These are phyloP conservation scores for Fusarium nisikadoi DNA, from an alignment of 2,329 filamentous ascomycete species.

Conservation along the genomic window DNA sequence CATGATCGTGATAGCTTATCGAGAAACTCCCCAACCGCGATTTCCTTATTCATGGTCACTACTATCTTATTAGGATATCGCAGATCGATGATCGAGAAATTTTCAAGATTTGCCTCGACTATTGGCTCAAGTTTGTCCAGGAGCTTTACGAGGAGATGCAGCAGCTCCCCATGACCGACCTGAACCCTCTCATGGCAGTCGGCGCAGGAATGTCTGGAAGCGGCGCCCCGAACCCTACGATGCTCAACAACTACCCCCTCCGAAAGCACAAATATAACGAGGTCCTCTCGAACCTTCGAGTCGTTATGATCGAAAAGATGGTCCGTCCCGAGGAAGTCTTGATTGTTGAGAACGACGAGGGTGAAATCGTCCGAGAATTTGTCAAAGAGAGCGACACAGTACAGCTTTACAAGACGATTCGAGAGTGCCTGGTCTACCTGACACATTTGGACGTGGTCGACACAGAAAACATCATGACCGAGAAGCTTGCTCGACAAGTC, in stretches of 20 bases:
- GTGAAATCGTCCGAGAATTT: constrained; percentile 98
- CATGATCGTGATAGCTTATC: constrained; percentile 70
- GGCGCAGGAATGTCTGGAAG: constrained; percentile 77
- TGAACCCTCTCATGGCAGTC: constrained; percentile 89
- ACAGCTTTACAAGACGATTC: constrained; percentile 98
- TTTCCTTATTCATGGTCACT: constrained; percentile 94
- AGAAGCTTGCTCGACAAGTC: constrained; percentile 94
- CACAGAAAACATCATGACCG: constrained; percentile 99
- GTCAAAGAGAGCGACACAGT: constrained; percentile 99
- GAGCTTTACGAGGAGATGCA: constrained; percentile 99
- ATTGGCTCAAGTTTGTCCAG: constrained; percentile 98
- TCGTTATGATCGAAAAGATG: constrained; percentile 99
- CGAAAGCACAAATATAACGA: constrained; percentile 98
- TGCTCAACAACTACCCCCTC: constrained; percentile 90
- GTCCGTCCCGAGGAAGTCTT: constrained; percentile 96
- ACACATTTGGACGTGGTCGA: constrained; percentile 98
- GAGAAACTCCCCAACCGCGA: constrained; percentile 96
- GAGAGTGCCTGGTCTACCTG: constrained; percentile 95
- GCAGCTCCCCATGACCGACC: constrained; percentile 88
- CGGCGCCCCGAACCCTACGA: constrained; percentile 83
- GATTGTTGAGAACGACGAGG: constrained; percentile 99
- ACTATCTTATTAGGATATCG: constrained; percentile 97
- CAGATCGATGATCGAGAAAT: constrained; percentile 99
- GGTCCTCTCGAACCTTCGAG: constrained; percentile 90
- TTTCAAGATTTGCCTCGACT: constrained; percentile 99